These are phyloP conservation scores for Phialocephala subalpina DNA, from an alignment of 2,329 filamentous ascomycete genomes.

Conservation along the genomic window DNA sequence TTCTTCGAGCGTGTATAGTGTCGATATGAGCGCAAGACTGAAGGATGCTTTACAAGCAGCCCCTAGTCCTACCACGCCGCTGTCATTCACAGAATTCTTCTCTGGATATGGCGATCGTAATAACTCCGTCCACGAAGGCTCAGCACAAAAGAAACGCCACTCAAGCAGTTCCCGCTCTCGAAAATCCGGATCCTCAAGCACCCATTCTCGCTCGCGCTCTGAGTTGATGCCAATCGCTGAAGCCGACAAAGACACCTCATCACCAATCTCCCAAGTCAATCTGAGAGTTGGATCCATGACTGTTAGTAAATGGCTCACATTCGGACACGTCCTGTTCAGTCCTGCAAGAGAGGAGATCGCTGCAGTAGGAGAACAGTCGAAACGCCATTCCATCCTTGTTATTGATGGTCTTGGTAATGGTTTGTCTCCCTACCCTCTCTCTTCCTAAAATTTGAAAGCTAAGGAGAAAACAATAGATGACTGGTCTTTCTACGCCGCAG, in stretches of 20 bases:
- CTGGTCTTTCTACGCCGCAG: conserved; percentile 86
- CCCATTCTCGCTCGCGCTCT: conserved; percentile 30
- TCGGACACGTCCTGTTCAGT: conserved; percentile 84
- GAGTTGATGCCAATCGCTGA: conserved; percentile 30
- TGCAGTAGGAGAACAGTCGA: conserved; percentile 51
- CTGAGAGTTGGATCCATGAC: conserved; percentile 83
- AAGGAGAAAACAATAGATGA: conserved; percentile 58
- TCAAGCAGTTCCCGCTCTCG: conserved; percentile 21
- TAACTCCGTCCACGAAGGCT: conserved; percentile 32
- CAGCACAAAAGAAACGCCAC: neutral
- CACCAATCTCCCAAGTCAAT: conserved; percentile 75
- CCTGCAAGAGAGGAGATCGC: conserved; percentile 76
- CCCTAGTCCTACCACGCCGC: conserved; percentile 53
- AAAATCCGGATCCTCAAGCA: conserved; percentile 35
- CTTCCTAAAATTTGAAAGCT: neutral
- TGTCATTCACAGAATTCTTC: conserved; percentile 53
- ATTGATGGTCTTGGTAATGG: conserved; percentile 84
- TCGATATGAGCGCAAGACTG: conserved; percentile 62
- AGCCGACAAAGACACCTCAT: conserved; percentile 58
- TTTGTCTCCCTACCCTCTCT: conserved; percentile 39
- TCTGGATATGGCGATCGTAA: conserved; percentile 51
- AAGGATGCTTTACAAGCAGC: conserved; percentile 55
- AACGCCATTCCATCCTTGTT: conserved; percentile 73
- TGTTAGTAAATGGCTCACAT: conserved; percentile 87
- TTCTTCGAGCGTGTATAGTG: conserved; percentile 61